These are phyloP conservation scores for Russula brevipes DNA, from an alignment of 768 basidiomycete genomes.

Conservation along the genomic window DNA sequence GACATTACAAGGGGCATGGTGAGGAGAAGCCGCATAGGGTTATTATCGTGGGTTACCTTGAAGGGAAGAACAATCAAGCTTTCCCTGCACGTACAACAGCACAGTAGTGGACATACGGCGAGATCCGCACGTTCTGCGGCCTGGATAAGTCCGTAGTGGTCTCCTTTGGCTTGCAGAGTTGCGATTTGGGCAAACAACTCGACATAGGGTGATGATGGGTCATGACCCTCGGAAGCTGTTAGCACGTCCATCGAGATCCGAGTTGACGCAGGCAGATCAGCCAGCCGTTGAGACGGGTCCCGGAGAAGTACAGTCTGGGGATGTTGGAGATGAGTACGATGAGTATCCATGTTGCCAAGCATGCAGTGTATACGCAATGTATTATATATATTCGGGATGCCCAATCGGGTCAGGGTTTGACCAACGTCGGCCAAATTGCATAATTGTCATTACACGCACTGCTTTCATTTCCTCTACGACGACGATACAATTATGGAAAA, in stretches of 20 bases:
- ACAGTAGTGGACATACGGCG: conserved; percentile 38
- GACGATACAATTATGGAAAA: conserved; percentile 41
- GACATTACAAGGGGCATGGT: conserved; percentile 57
- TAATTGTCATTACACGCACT: background rate
- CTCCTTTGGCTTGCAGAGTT: conserved; percentile 41
- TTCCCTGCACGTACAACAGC: background rate
- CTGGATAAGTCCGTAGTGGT: conserved; percentile 41
- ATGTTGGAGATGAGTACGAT: conserved; percentile 51
- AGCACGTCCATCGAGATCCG: conserved; percentile 9
- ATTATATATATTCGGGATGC: background rate
- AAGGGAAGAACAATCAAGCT: background rate
- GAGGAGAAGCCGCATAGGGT: conserved; percentile 40
- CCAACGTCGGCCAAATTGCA: background rate
- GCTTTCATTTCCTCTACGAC: background rate
- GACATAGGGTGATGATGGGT: conserved; percentile 2
- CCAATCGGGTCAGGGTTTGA: background rate
- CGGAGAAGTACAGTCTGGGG: conserved; percentile 39
- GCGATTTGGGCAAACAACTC: conserved; percentile 13
- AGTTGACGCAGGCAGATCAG: conserved; percentile 20
- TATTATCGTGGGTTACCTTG: conserved; percentile 28
- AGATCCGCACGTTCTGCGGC: conserved; percentile 50
- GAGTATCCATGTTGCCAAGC: conserved; percentile 39
- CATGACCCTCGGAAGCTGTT: conserved; percentile 1
- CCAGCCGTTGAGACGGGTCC: conserved; percentile 33
- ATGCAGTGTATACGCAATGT: background rate